Percentiles rank a stretch among this genome's conserved stretches.
Evolutionary conservation across 495 filamentous ascomycete species (phyloP).

Genomic region (Echria macrotheca): DNA sequence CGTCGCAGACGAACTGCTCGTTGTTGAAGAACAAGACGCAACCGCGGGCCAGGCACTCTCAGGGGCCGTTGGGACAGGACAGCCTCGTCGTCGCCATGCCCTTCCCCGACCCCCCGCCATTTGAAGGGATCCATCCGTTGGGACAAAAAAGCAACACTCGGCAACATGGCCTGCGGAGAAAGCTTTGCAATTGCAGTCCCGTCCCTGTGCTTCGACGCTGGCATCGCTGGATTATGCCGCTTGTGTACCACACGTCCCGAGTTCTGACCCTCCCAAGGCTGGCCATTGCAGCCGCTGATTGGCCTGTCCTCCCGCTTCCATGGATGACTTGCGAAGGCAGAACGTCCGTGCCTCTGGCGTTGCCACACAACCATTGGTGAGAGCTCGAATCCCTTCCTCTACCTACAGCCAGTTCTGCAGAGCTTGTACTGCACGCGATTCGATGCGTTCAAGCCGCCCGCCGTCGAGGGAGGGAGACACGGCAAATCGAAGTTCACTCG

Average conservation of each 20-base stretch:
- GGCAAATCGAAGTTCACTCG: no score
- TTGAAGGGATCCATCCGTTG: no score
- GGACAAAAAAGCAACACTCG: no score
- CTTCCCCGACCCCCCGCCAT: no score
- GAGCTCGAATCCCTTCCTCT: conserved; percentile 3
- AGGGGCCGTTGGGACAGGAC: not conserved
- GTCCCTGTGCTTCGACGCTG: conserved; percentile 7
- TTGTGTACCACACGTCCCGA: conserved; percentile 10
- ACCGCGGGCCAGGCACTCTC: not conserved
- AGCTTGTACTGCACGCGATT: conserved; percentile 12
- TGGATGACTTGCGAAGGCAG: conserved; percentile 15
- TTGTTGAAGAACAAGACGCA: not conserved
- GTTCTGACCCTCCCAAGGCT: conserved; percentile 11
- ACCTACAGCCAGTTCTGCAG: conserved; percentile 13
- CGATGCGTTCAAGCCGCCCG: conserved; percentile 10
- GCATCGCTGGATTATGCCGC: conserved; percentile 12
- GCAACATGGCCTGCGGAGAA: conserved; percentile 1
- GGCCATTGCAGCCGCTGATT: not conserved
- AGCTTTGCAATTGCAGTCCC: no score
- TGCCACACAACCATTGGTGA: conserved; percentile 12
- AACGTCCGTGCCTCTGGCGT: conserved; percentile 11
- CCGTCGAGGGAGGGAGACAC: no score
- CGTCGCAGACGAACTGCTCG: not conserved
- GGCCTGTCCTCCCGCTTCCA: conserved; percentile 5
- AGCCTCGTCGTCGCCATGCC: no score